phyloP scores from a whole-genome alignment of 192 early-diverging fungal species.

The Podila clonocystis region DNA sequence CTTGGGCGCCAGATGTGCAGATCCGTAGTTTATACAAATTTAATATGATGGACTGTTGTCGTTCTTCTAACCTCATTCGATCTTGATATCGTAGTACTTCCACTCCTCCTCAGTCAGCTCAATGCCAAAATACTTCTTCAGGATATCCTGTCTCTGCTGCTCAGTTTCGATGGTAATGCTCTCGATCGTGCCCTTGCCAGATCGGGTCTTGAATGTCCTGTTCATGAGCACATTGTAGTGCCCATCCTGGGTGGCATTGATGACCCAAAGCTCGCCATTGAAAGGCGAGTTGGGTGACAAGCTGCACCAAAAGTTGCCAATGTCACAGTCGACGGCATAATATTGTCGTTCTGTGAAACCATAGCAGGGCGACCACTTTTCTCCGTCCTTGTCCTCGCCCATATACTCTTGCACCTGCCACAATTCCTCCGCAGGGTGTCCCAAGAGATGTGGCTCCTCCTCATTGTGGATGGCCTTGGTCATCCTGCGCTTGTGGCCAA shows the following conservation, averaged over 20 bases:
- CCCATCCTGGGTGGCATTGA: conserved; percentile 17
- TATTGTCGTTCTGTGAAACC: conserved; percentile 17
- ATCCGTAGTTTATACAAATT: too few species aligned
- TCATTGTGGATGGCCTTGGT: conserved; percentile 3
- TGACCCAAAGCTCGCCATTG: conserved; percentile 8
- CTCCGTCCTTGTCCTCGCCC: conserved; percentile 1
- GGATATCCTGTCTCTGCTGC: conserved; percentile 14
- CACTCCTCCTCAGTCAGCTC: conserved; percentile 22
- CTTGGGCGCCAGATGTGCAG: too few species aligned
- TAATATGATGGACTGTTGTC: too few species aligned
- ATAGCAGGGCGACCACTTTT: conserved; percentile 23
- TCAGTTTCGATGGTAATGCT: conserved; percentile 12
- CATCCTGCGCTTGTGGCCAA: conserved; percentile 21
- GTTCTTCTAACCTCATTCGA: background rate
- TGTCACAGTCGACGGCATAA: conserved; percentile 12
- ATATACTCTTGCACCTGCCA: conserved; percentile 24
- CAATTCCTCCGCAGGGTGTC: conserved; percentile 3
- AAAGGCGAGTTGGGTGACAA: conserved; percentile 8
- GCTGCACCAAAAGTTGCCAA: conserved; percentile 13
- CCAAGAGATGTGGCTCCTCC: conserved; percentile 8
- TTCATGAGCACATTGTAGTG: background rate
- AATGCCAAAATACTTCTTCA: conserved; percentile 25
- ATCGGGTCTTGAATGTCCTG: conserved; percentile 1
- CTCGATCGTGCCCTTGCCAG: background rate
- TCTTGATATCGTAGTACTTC: conserved; percentile 11